phyloP scores from a whole-genome alignment of 2,329 filamentous ascomycete genomes.

The Neopestalotiopsis rosae region DNA sequence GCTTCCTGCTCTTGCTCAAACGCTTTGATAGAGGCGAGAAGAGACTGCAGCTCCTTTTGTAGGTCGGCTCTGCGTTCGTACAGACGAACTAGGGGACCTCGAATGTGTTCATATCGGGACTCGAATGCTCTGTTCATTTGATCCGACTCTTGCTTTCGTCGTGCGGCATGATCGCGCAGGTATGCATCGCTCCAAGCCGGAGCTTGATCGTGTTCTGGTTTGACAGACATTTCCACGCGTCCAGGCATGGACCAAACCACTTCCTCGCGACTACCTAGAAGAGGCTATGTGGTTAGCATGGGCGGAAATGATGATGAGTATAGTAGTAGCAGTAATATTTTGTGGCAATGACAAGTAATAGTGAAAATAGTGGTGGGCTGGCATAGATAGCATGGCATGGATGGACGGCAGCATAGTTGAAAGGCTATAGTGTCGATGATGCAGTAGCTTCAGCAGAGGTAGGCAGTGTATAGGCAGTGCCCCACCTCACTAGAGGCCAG shows the following conservation, averaged over 20 bases:
- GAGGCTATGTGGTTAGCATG: neutral
- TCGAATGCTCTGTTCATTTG: slow-evolving; percentile 28
- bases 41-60: slow-evolving; percentile 27
- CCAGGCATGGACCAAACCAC: slow-evolving; percentile 10
- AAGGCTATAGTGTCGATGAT: neutral
- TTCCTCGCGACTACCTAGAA: slow-evolving; percentile 6
- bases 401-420: neutral
- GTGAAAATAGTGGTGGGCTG: neutral
- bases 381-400: neutral
- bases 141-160: slow-evolving; percentile 31
- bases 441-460: slow-evolving; percentile 9
- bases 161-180: slow-evolving; percentile 28
- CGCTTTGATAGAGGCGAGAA: slow-evolving; percentile 27
- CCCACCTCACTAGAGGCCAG: slow-evolving; percentile 12
- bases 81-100: slow-evolving; percentile 26
- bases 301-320: too few species aligned
- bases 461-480: slow-evolving; percentile 6
- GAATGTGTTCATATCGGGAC: slow-evolving; percentile 26
- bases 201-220: slow-evolving; percentile 15
- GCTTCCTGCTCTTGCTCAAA: slow-evolving; percentile 32
- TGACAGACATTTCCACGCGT: slow-evolving; percentile 18
- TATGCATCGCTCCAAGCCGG: slow-evolving; percentile 21
- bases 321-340: too few species aligned
- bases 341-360: too few species aligned
- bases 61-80: slow-evolving; percentile 30